Percentiles rank a stretch among this genome's conserved stretches.
Evolutionary conservation across 257 asterid species (phyloP).

Genomic region (Capsicum chinense): DNA sequence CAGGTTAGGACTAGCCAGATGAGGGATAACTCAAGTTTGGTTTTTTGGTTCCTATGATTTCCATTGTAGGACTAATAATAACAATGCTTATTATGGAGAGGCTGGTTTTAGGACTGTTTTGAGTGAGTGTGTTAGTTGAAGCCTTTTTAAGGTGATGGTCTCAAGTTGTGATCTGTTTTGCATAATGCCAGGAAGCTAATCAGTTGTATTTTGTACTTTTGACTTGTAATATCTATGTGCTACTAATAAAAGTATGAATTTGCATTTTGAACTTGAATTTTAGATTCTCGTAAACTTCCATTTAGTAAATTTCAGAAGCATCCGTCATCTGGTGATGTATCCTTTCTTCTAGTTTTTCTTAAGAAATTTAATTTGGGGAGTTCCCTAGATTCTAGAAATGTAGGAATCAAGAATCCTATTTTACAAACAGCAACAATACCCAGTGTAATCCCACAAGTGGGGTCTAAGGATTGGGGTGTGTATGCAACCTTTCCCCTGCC

Average conservation of each 20-base stretch:
- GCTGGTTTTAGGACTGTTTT: slow-evolving; percentile 3
- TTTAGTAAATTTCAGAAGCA: not conserved
- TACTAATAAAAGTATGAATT: not conserved
- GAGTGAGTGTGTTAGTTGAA: not conserved
- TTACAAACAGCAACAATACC: too few species aligned
- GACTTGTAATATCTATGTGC: not conserved
- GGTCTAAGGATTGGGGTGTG: too few species aligned
- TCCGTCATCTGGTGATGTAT: not conserved
- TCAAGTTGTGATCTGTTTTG: not conserved
- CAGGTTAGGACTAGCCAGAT: not conserved
- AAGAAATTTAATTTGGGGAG: not conserved
- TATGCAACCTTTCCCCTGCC: too few species aligned
- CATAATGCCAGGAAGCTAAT: not conserved
- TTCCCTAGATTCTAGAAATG: not conserved
- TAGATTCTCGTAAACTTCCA: not conserved
- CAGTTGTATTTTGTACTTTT: not conserved
- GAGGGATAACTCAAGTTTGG: not conserved
- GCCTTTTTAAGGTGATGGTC: not conserved
- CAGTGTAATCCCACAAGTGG: too few species aligned
- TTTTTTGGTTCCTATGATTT: not conserved
- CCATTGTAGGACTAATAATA: not conserved
- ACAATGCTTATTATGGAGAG: not conserved
- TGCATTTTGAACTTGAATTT: not conserved
- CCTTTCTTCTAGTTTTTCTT: not conserved
- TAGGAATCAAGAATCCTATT: not conserved